Evolutionary conservation across 2,329 filamentous ascomycete genomes (phyloP).

Genomic region (Scleromitrula shiraiana): DNA sequence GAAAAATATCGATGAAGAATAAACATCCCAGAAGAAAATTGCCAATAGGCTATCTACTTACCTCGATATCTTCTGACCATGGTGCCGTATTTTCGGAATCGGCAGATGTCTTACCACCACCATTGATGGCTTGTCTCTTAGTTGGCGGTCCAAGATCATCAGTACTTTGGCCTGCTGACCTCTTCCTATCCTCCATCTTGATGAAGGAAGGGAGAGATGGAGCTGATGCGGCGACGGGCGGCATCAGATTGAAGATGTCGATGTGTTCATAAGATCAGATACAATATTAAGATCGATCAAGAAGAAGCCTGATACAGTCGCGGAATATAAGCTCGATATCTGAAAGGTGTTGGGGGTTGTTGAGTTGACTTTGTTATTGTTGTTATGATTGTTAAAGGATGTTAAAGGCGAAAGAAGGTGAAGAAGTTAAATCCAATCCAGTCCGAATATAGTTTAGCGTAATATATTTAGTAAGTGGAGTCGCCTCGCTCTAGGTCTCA

Average conservation of each 20-base stretch:
- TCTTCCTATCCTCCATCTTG: conserved; percentile 99
- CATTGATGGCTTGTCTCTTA: conserved; percentile 89
- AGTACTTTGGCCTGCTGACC: conserved; percentile 58
- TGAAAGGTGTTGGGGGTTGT: not conserved
- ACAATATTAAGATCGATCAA: not conserved
- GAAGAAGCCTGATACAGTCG: conserved; percentile 9
- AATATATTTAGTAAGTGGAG: too few species aligned
- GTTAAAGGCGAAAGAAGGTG: conserved; percentile 2
- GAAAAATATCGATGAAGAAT: conserved; percentile 12
- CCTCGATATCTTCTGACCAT: conserved; percentile 64
- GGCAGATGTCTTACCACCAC: conserved; percentile 57
- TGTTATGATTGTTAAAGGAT: conserved; percentile 8
- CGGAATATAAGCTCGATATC: not conserved
- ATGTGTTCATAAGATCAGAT: conserved; percentile 9
- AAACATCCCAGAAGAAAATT: conserved; percentile 1
- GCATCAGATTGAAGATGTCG: conserved; percentile 44
- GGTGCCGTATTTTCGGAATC: conserved; percentile 53
- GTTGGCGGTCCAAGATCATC: conserved; percentile 82
- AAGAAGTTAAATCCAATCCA: not conserved
- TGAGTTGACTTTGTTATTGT: conserved; percentile 7
- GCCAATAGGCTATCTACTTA: conserved; percentile 40
- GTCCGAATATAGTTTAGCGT: not conserved
- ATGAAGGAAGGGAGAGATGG: conserved; percentile 71
- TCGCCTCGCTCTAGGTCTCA: not conserved
- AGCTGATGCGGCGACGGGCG: conserved; percentile 32